Evolutionary conservation across 1,139 yeast genomes (phyloP).

Genomic region (Trichomonascaceae sp.): DNA sequence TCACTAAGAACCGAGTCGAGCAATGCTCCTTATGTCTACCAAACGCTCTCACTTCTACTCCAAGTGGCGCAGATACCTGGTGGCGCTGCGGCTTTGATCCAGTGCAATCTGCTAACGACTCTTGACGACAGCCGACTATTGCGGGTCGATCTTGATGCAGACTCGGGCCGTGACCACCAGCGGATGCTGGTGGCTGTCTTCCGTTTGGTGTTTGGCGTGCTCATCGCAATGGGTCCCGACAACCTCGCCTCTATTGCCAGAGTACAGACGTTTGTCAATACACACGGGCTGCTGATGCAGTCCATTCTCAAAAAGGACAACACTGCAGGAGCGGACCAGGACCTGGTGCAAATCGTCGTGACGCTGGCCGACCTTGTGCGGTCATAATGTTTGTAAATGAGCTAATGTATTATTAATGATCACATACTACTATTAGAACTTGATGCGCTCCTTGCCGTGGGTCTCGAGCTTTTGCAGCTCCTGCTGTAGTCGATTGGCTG

Average conservation of each 20-base stretch:
- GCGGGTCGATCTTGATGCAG: constrained; percentile 68
- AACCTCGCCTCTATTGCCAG: constrained; percentile 50
- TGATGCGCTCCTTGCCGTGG: no score
- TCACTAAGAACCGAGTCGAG: constrained; percentile 27
- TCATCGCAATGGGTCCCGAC: constrained; percentile 68
- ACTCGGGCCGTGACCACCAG: constrained; percentile 34
- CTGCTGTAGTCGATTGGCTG: constrained; percentile 54
- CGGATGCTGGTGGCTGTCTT: constrained; percentile 69
- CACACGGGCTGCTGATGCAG: constrained; percentile 43
- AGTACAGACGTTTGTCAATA: constrained; percentile 39
- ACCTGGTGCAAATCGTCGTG: background rate
- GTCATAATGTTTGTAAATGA: no score
- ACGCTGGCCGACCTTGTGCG: no score
- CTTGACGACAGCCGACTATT: constrained; percentile 47
- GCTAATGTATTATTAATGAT: no score
- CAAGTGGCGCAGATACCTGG: constrained; percentile 61
- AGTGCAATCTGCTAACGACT: constrained; percentile 52
- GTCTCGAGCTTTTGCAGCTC: no score
- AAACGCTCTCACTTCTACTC: constrained; percentile 52
- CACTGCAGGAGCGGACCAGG: background rate
- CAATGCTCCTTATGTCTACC: constrained; percentile 28
- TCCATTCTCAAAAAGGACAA: constrained; percentile 64
- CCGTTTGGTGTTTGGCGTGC: constrained; percentile 55
- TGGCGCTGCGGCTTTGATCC: constrained; percentile 69
- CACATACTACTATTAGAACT: no score